Base-by-base conservation (phyloP, 2,329 filamentous ascomycete species). In the Aureobasidium mangrovei region DNA sequence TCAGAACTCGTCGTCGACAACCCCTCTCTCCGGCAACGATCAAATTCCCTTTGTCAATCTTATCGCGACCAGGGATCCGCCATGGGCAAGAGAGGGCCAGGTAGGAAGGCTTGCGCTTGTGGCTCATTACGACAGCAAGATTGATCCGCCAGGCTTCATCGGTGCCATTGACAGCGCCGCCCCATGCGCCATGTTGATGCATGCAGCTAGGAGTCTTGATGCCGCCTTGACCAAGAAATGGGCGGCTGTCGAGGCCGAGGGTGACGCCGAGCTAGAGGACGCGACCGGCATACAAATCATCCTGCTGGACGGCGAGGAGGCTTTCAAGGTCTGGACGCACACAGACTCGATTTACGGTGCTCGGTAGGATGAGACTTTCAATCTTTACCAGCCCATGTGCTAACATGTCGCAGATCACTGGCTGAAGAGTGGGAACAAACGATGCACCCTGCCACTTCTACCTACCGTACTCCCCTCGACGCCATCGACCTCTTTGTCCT, bases 151-250 rank as follows among this genome's bases (percentile, higher is more conserved):
- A 57, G 91, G 90, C 0, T 98, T 98, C 67, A 86, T 98, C 56
- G 93, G 93, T 0, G 93, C 91, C 0, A 94, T 83, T 10, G 93
- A 98, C 66, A 95, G 89, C 63, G 93, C 93, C 1, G 93, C 88
- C 18, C 91, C 93, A 7, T 97, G 91, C 69, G 93, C 93, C 0
- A 90, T 97, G 78, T 77, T 98, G 56, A 79, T 98, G 81, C 88
- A 95, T 67, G 82, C 85, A 9, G 88, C 91, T 58, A 78, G 84
- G 60, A 87, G 82, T 59, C 81, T 98, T 43, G 91, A 97, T 64
- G 77, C 74, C 1, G 88, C 87, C 2, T 72, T 97, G 66, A 87
- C 84, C 31, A 79, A 78, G 65, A 95, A 91, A 71, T 97, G 93
- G 88, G 78, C 80, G 31, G 77, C 77, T 32, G 88, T 91, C 80